Evolutionary conservation across 2,329 filamentous ascomycete species (phyloP).

Genomic region (Monilinia laxa): DNA sequence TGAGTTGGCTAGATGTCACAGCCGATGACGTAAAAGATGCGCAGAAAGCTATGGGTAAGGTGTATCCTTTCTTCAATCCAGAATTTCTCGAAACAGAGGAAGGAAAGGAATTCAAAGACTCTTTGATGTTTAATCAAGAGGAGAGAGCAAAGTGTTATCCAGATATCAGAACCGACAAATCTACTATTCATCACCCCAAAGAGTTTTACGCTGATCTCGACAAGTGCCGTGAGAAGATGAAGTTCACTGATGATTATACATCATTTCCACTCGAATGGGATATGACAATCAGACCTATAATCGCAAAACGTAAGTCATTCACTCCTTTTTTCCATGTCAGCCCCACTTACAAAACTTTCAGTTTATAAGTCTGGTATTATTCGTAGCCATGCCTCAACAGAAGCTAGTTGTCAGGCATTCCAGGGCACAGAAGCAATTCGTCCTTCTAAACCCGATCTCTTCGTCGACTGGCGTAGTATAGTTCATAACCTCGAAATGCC

Average conservation of each 20-base stretch:
- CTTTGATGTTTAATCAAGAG: conserved; percentile 44
- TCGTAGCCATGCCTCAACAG: conserved; percentile 36
- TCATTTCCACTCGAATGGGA: conserved; percentile 45
- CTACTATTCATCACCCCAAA: conserved; percentile 41
- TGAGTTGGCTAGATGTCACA: conserved; percentile 40
- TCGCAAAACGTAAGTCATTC: conserved; percentile 42
- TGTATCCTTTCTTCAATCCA: conserved; percentile 44
- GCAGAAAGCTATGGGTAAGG: conserved; percentile 42
- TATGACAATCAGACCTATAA: conserved; percentile 43
- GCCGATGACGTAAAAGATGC: conserved; percentile 40
- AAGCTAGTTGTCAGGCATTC: conserved; percentile 42
- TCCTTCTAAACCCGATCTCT: conserved; percentile 44
- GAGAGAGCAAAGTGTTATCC: conserved; percentile 44
- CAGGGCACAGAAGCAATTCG: conserved; percentile 43
- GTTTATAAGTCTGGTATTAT: conserved; percentile 50
- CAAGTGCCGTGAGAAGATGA: conserved; percentile 27
- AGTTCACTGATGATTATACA: conserved; percentile 35
- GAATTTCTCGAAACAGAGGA: conserved; percentile 43
- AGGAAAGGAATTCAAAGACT: conserved; percentile 42
- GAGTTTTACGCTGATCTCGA: conserved; percentile 42
- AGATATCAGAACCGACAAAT: conserved; percentile 43
- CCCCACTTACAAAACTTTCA: conserved; percentile 25
- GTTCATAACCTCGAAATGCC: conserved; percentile 34
- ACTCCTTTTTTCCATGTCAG: not conserved
- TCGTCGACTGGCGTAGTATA: conserved; percentile 45